phyloP scores from a whole-genome alignment of 106 monocot species.

The Cymbidium sinense region DNA sequence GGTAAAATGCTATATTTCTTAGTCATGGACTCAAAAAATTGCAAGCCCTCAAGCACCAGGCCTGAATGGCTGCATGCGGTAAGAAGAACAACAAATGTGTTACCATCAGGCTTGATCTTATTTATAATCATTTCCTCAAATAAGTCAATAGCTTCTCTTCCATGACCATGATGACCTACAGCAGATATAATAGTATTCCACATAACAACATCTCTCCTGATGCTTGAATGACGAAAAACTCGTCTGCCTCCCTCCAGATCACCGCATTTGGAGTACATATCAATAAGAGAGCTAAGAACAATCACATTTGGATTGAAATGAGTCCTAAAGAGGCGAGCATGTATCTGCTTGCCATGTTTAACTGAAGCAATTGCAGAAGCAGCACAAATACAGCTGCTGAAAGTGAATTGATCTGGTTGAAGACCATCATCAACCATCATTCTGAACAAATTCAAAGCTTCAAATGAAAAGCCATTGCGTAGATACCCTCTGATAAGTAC shows the following conservation, averaged over 20 bases:
- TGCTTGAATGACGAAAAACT: constrained; percentile 30
- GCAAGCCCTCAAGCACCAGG: constrained; percentile 47
- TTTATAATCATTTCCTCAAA: constrained; percentile 46
- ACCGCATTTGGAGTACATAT: constrained; percentile 94
- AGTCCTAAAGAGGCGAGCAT: constrained; percentile 38
- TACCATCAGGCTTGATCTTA: constrained; percentile 36
- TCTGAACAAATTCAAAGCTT: constrained; percentile 57
- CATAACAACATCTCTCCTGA: constrained; percentile 38
- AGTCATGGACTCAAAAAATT: constrained; percentile 54
- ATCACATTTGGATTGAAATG: constrained; percentile 51
- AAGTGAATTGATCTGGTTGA: constrained; percentile 56
- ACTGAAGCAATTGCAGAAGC: constrained; percentile 44
- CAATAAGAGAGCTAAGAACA: constrained; percentile 54
- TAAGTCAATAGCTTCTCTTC: constrained; percentile 32
- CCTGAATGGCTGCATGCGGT: constrained; percentile 67
- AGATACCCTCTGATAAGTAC: constrained; percentile 57
- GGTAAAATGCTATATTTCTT: constrained; percentile 33
- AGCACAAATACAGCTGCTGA: constrained; percentile 59
- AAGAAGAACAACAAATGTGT: constrained; percentile 52
- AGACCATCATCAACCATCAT: constrained; percentile 40
- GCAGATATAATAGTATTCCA: constrained; percentile 81
- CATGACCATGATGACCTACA: constrained; percentile 56
- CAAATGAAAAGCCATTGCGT: constrained; percentile 25
- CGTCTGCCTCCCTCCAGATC: constrained; percentile 25
- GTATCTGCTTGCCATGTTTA: constrained; percentile 71